Percentiles rank a stretch among this genome's conserved stretches.
Evolutionary conservation across 352 stramenopile genomes (phyloP).

Genomic region (Globisporangium echinulatum): DNA sequence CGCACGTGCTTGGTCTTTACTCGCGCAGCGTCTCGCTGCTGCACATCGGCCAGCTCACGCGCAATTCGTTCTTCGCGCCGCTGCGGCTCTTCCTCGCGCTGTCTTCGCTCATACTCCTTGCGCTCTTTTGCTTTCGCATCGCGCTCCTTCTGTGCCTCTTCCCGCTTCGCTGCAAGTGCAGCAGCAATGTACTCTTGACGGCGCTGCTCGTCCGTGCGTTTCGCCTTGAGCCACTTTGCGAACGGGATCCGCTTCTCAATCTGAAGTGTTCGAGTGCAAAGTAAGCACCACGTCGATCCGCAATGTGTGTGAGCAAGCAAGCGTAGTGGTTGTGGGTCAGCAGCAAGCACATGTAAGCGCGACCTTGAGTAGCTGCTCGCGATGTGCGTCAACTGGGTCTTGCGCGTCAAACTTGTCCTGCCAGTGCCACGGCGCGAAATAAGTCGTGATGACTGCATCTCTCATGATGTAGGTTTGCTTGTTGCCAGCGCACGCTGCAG

Average conservation of each 20-base stretch:
- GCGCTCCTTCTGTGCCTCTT: slow-evolving; percentile 6
- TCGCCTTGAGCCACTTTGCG: slow-evolving; percentile 35
- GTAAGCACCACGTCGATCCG: neutral
- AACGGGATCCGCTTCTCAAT: slow-evolving; percentile 41
- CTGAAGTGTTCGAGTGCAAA: slow-evolving; percentile 13
- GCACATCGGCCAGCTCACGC: slow-evolving; percentile 1
- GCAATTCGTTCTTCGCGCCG: slow-evolving; percentile 1
- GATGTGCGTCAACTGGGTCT: slow-evolving; percentile 34
- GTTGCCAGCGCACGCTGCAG: neutral
- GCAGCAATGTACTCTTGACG: neutral
- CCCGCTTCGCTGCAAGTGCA: slow-evolving; percentile 10
- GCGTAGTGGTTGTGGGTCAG: neutral
- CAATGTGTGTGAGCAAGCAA: neutral
- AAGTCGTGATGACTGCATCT: slow-evolving; percentile 1
- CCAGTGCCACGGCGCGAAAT: slow-evolving; percentile 47
- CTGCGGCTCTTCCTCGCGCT: slow-evolving; percentile 5
- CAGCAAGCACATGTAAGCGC: neutral
- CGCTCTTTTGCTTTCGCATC: slow-evolving; percentile 13
- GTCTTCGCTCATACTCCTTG: slow-evolving; percentile 14
- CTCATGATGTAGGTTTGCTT: neutral
- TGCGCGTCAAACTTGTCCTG: slow-evolving; percentile 39
- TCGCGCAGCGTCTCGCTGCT: slow-evolving; percentile 1
- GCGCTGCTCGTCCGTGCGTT: slow-evolving; percentile 8
- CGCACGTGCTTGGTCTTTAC: neutral
- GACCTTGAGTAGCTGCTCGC: slow-evolving; percentile 40